Evolutionary conservation across 164 flowering plant genomes (phyloP), one percentile per base, ranked within the genome.

Genomic region (Vitis rupestris): DNA sequence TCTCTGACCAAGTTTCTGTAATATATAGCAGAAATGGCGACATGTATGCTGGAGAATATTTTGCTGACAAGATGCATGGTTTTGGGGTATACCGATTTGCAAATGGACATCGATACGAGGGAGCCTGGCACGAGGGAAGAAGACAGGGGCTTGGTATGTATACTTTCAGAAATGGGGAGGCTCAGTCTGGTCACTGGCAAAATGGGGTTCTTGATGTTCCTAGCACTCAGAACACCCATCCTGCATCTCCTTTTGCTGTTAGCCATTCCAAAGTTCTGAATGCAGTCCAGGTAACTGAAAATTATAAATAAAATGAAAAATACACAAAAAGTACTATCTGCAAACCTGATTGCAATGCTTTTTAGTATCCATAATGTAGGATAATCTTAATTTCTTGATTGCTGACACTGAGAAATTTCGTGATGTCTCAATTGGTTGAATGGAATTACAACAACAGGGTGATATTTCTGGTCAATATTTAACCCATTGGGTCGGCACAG

Each of bases 61-160:
- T 95, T 82, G 96, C 93, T 2, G 98, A 93, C 76, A 95, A 91
- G 81, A 90, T 93, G 97, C 99, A 95, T 72, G 99, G 99, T 2
- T 95, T 91, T 77, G 99, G 99, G 31, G 87, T 91, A 1, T 94
- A 94, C 76, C 81, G 74, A 3, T 94, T 92, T 82, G 94, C 82
- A 14, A 93, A 93, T 78, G 97, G 96, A 27, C 99, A 92, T 63
- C 77, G 81, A 14, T 92, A 92, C 61, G 97, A 92, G 75, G 97
- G 97, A 60, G 89, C 93, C 16, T 92, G 95, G 97, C 97, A 92
- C 51, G 97, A 92, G 77, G 97, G 97, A 61, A 90, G 86, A 74
- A 87, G 88, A 77, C 95, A 90, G 61, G 97, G 97, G 27, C 85
- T 87, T 80, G 97, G 97, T 48, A 83, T 84, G 83, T 92, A 90